phyloP scores from a whole-genome alignment of 306 rosid species.

The Morella rubra region DNA sequence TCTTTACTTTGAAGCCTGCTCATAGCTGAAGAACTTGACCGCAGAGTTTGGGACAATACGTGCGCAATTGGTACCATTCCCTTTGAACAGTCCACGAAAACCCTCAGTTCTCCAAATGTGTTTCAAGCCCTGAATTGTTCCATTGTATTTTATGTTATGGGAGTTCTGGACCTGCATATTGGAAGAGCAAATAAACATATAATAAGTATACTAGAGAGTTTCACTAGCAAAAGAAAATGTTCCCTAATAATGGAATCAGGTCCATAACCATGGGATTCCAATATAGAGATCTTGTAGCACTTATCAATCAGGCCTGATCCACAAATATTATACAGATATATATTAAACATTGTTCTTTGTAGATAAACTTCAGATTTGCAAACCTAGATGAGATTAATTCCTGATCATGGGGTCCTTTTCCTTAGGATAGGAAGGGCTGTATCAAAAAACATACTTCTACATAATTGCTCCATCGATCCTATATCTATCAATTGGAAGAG shows the following conservation, averaged over 20 bases:
- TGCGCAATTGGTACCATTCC: conserved; percentile 97
- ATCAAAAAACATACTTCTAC: background rate
- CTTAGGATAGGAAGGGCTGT: background rate
- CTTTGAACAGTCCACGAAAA: conserved; percentile 88
- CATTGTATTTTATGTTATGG: conserved; percentile 84
- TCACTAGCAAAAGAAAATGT: background rate
- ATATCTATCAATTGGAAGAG: no score
- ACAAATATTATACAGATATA: no score
- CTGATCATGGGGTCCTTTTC: background rate
- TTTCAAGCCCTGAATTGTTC: conserved; percentile 90
- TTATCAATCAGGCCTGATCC: background rate
- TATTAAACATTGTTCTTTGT: no score
- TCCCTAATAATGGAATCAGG: background rate
- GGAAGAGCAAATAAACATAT: conserved; percentile 12
- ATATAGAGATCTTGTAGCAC: background rate
- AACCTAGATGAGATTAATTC: background rate
- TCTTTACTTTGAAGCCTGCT: conserved; percentile 91
- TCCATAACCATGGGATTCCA: background rate
- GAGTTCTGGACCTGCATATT: conserved; percentile 87
- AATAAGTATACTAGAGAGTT: background rate
- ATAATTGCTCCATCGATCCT: background rate
- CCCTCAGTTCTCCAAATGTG: conserved; percentile 98
- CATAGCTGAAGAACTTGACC: conserved; percentile 97
- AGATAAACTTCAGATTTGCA: background rate
- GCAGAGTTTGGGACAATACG: conserved; percentile 97